A percentile compares a stretch with the other conserved stretches of the same genome.
These are phyloP conservation scores for Saccharomycopsis amapae DNA, from an alignment of 805 yeast genomes.

Conservation along the genomic window DNA sequence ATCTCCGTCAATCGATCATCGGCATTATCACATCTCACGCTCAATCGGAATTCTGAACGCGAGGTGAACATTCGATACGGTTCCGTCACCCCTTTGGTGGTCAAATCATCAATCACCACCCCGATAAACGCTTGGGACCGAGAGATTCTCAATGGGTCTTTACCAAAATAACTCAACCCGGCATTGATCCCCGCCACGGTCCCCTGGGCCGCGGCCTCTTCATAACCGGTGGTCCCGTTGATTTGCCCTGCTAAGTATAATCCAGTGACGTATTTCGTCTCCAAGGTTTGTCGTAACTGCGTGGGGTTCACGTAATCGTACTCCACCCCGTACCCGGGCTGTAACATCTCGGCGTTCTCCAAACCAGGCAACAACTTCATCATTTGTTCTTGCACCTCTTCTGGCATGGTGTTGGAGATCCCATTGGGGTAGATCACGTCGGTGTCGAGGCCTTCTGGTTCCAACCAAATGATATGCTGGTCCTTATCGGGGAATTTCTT, in stretches of 20 bases:
- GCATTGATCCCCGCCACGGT: constrained; percentile 94
- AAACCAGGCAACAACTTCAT: constrained; percentile 79
- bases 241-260: constrained; percentile 92
- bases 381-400: constrained; percentile 74
- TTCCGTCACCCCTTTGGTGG: constrained; percentile 92
- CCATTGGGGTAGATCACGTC: constrained; percentile 95
- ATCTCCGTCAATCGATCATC: constrained; percentile 70
- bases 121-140: constrained; percentile 89
- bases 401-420: constrained; percentile 93
- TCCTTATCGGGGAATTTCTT: constrained; percentile 70
- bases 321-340: constrained; percentile 99
- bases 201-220: constrained; percentile 98
- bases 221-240: constrained; percentile 98
- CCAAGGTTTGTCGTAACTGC: constrained; percentile 68
- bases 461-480: constrained; percentile 85
- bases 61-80: constrained; percentile 98
- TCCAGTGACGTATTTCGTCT: constrained; percentile 73
- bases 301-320: constrained; percentile 95
- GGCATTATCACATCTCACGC: constrained; percentile 91
- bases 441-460: constrained; percentile 89
- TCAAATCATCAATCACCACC: constrained; percentile 85
- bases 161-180: constrained; percentile 44
- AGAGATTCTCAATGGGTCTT: constrained; percentile 45
- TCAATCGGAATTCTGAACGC: constrained; percentile 85
- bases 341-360: constrained; percentile 79